These are phyloP conservation scores for Rhizoctonia solani DNA, from an alignment of 1,284 basidiomycete species.

Conservation along the genomic window DNA sequence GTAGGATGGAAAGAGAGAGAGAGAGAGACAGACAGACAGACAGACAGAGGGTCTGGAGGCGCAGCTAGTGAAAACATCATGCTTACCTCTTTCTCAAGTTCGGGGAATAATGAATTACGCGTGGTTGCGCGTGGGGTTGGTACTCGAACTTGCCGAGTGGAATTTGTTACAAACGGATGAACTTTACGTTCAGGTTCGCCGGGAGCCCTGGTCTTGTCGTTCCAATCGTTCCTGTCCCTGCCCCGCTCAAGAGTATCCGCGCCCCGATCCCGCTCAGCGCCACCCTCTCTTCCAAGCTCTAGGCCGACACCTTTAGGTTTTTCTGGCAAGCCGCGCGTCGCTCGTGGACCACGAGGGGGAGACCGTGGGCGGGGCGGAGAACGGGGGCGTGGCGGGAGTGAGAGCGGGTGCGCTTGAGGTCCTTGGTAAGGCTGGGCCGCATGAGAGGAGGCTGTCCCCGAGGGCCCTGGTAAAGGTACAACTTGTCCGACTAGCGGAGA, in stretches of 20 bases:
- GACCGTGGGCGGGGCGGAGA: conserved; percentile 16
- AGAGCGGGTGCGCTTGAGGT: conserved; percentile 1
- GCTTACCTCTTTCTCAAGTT: conserved; percentile 31
- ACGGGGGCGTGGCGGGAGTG: conserved; percentile 26
- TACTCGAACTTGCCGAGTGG: conserved; percentile 4
- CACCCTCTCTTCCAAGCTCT: neutral
- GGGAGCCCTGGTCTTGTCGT: neutral
- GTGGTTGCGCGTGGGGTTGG: conserved; percentile 7
- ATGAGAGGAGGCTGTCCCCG: neutral
- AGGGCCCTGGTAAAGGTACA: neutral
- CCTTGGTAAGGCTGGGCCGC: neutral
- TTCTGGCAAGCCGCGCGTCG: conserved; percentile 9
- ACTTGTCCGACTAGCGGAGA: neutral
- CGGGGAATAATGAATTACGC: conserved; percentile 18
- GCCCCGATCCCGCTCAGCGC: conserved; percentile 17
- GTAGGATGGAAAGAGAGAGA: neutral
- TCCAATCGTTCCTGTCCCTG: conserved; percentile 16
- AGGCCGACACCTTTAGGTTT: conserved; percentile 3
- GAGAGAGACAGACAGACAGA: too few species aligned
- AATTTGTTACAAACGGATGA: neutral
- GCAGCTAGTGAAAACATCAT: neutral
- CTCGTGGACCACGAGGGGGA: conserved; percentile 19
- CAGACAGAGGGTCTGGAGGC: too few species aligned
- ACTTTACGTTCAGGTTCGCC: conserved; percentile 16
- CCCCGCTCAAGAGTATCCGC: conserved; percentile 10